Evolutionary conservation across 768 basidiomycete genomes (phyloP).

Genomic region (Auriscalpium microsporum): DNA sequence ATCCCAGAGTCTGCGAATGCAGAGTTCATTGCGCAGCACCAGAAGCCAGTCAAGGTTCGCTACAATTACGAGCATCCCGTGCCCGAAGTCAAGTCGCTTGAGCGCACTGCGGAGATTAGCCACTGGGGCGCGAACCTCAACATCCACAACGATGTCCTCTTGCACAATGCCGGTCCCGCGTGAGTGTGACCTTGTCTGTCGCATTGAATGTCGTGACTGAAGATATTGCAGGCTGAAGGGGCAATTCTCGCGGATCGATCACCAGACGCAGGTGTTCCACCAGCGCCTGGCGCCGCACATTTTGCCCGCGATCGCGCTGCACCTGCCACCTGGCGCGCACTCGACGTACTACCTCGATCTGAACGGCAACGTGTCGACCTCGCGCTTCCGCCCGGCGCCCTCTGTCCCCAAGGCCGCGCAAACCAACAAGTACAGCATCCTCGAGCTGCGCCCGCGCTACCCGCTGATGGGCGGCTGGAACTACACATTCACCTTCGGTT

Average conservation of each 20-base stretch:
- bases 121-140: slow-evolving; percentile 97
- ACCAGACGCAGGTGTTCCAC: slow-evolving; percentile 71
- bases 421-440: slow-evolving; percentile 47
- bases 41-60: slow-evolving; percentile 64
- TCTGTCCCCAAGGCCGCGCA: slow-evolving; percentile 51
- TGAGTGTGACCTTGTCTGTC: slow-evolving; percentile 13
- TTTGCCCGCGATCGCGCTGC: slow-evolving; percentile 63
- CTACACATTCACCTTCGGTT: slow-evolving; percentile 90
- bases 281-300: slow-evolving; percentile 60
- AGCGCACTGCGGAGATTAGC: slow-evolving; percentile 81
- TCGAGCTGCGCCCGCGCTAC: slow-evolving; percentile 86
- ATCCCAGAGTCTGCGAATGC: slow-evolving; percentile 54
- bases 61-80: slow-evolving; percentile 81
- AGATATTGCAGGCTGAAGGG: slow-evolving; percentile 67
- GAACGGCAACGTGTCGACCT: slow-evolving; percentile 96
- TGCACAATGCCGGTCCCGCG: slow-evolving; percentile 93
- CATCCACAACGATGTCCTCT: slow-evolving; percentile 76
- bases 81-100: slow-evolving; percentile 61
- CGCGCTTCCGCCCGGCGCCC: slow-evolving; percentile 65
- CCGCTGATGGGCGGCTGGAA: slow-evolving; percentile 97
- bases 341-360: slow-evolving; percentile 85
- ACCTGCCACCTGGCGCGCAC: slow-evolving; percentile 75
- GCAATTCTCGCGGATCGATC: slow-evolving; percentile 86
- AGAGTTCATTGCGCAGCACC: slow-evolving; percentile 49
- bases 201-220: slow-evolving; percentile 1